phyloP scores from a whole-genome alignment of 129 eudicot genomes.

The Tagetes erecta region DNA sequence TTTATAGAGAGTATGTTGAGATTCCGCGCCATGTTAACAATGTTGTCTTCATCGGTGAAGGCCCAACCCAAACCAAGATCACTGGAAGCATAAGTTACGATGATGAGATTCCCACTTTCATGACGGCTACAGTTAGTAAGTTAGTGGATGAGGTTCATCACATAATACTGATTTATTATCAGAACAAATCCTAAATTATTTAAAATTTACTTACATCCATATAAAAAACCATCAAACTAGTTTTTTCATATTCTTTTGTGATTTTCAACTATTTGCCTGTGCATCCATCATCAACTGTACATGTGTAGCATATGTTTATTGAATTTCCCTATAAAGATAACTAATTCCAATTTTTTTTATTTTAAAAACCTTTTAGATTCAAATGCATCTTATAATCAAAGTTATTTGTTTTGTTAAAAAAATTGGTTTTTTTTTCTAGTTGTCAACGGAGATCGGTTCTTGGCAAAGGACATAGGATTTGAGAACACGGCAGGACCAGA shows the following conservation, averaged over 20 bases:
- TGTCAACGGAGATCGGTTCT: constrained; percentile 52
- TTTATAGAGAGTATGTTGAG: constrained; percentile 50
- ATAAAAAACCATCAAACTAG: too few relatives aligned
- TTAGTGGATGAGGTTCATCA: background rate
- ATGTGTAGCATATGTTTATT: too few relatives aligned
- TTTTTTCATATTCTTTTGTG: too few relatives aligned
- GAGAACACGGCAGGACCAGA: constrained; percentile 61
- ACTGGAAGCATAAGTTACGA: constrained; percentile 46
- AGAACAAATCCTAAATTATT: too few relatives aligned
- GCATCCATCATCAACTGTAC: too few relatives aligned
- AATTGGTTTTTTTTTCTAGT: constrained; percentile 23
- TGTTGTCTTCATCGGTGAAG: constrained; percentile 61
- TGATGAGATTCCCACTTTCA: constrained; percentile 49
- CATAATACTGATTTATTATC: too few relatives aligned
- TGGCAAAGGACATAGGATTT: constrained; percentile 47
- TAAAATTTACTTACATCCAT: too few relatives aligned
- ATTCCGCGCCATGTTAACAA: constrained; percentile 33
- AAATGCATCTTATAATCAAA: background rate
- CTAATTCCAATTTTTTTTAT: too few relatives aligned
- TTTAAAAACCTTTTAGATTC: too few relatives aligned
- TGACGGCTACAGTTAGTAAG: constrained; percentile 72
- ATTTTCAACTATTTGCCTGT: too few relatives aligned
- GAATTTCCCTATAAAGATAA: too few relatives aligned
- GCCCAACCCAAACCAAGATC: constrained; percentile 56
- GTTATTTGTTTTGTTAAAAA: background rate